Base-by-base conservation (phyloP, 1,139 yeast genomes). In the Protomyces pachydermus region DNA sequence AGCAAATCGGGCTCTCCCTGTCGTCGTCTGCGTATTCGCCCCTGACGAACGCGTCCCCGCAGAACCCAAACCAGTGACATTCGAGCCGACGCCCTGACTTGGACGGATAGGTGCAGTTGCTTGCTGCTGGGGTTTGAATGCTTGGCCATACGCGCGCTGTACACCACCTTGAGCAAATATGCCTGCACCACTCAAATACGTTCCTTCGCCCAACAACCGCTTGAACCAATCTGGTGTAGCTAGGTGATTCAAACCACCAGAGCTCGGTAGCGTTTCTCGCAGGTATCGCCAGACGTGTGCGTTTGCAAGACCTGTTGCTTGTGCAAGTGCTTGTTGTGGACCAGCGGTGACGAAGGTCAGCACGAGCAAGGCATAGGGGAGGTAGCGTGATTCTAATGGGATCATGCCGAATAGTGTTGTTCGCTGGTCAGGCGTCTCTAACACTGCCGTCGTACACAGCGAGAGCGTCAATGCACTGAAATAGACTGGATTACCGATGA, bases 311-410 rank as follows among this genome's bases (percentile, higher is more conserved):
- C 62, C 62, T 10, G 62, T 58, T 12, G 52, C 62, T 52, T 58
- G 62, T 28, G 54, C 56, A 52, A 58, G 42, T 12, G 62, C 48
- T 34, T 58, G 56, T 6, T 58, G 56, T 14, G 64, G 67, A 1
- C 79, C 79, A 20, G 71, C 74, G 10, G 69, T 55, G 25, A 75
- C 63, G 20, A 73, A 65, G n/a, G 71, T 69, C 39, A 72, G 39
- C 1, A 69, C 68, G 20, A 76, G 68, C 66, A 71, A 70, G 48
- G 75, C 70, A 32, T 73, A 68, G 2, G 80, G 79, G 25, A 75
- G 66, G 62, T 72, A 76, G 56, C 70, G 68, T 16, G 77, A 74
- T 65, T 72, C 71, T 61, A 76, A 66, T 28, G 69, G 70, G 61
- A 77, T 66, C 34, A 71, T 70, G 56, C 77, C 73, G 75, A 72